Evolutionary conservation across 805 yeast species (phyloP).

Genomic region (Saturnispora sanitii): DNA sequence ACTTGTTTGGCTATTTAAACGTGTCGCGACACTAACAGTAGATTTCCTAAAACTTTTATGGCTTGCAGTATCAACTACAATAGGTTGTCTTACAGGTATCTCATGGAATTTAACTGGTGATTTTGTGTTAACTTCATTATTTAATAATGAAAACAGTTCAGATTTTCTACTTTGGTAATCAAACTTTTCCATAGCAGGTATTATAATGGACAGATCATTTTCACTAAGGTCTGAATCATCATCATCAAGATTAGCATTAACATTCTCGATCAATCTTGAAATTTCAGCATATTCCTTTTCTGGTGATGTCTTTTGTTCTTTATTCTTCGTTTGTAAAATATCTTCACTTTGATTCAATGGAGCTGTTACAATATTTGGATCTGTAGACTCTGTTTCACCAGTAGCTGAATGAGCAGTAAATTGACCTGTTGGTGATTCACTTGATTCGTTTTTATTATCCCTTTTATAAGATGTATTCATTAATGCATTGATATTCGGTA

Average conservation of each 20-base stretch:
- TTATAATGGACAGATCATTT: constrained; percentile 20
- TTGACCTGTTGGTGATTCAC: neutral
- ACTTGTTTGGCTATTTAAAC: constrained; percentile 1
- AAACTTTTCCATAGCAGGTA: constrained; percentile 23
- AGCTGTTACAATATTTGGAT: neutral
- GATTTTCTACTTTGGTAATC: constrained; percentile 16
- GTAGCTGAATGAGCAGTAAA: neutral
- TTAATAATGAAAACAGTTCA: neutral
- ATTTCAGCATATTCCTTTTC: constrained; percentile 16
- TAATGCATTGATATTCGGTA: neutral
- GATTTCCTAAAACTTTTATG: constrained; percentile 21
- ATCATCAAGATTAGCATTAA: constrained; percentile 17
- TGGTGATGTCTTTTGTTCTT: constrained; percentile 8
- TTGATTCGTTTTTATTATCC: neutral
- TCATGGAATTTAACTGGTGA: constrained; percentile 27
- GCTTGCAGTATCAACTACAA: constrained; percentile 22
- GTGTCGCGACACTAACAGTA: neutral
- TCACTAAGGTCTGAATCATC: constrained; percentile 19
- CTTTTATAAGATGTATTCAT: neutral
- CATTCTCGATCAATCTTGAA: constrained; percentile 14
- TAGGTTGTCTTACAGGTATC: constrained; percentile 26
- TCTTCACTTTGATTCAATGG: neutral
- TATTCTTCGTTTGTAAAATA: neutral
- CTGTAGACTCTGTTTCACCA: constrained; percentile 5
- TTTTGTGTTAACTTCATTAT: constrained; percentile 16